Evolutionary conservation across 192 early-diverging fungal species (phyloP).

Genomic region (Coemansia sp.): DNA sequence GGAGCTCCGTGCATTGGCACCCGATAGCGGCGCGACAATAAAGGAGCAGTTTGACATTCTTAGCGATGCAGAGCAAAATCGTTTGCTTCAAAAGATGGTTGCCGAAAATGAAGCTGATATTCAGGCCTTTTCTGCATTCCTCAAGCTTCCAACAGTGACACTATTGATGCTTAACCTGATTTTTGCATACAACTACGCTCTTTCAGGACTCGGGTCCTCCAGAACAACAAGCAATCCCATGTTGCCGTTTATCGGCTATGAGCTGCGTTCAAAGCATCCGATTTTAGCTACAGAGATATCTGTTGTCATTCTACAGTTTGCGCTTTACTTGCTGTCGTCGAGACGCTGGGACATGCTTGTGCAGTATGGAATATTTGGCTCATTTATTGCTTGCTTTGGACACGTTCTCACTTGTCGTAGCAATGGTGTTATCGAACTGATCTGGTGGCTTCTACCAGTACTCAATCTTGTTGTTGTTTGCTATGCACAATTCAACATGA

Average conservation of each 20-base stretch:
- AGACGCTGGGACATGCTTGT: constrained; percentile 31
- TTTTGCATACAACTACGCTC: constrained; percentile 41
- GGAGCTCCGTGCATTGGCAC: constrained; percentile 15
- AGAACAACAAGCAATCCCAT: constrained; percentile 1
- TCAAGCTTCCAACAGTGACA: constrained; percentile 30
- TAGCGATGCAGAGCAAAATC: constrained; percentile 26
- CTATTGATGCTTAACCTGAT: constrained; percentile 40
- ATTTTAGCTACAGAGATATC: constrained; percentile 39
- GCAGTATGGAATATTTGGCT: neutral
- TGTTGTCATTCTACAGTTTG: constrained; percentile 41
- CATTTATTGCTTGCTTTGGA: constrained; percentile 3
- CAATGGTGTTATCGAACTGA: constrained; percentile 21
- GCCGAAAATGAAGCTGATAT: constrained; percentile 47
- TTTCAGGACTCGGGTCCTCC: constrained; percentile 11
- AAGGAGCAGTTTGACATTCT: constrained; percentile 31
- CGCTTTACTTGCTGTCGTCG: constrained; percentile 34
- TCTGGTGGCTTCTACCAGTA: constrained; percentile 41
- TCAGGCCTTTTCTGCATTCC: constrained; percentile 34
- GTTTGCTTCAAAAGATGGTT: constrained; percentile 26
- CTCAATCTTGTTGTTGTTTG: constrained; percentile 26
- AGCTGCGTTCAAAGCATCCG: constrained; percentile 25
- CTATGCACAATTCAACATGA: constrained; percentile 49
- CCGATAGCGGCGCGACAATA: constrained; percentile 16
- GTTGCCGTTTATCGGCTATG: constrained; percentile 29
- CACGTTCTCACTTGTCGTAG: constrained; percentile 24